Conservation (phyloP, 2,329 filamentous ascomycete species). For the Penicillium sp. region DNA sequence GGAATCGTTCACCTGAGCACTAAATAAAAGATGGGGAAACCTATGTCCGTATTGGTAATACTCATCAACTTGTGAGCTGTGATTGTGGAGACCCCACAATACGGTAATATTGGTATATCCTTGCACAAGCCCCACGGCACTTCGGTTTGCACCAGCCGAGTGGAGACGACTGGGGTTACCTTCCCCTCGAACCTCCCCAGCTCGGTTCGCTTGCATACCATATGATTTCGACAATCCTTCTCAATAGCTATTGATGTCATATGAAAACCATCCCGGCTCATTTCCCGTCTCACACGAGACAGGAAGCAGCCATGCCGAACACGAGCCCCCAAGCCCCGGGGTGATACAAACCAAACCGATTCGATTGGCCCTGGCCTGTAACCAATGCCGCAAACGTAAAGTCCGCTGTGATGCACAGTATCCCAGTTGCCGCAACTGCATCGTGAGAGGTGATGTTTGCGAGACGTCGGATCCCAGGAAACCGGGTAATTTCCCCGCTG, state of each 20-base stretch:
- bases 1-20: not conserved
- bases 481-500: slow-evolving; percentile 16
- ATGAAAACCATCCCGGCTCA: not conserved
- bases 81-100: not conserved
- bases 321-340: not conserved
- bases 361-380: slow-evolving; percentile 24
- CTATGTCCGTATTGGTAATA: not conserved
- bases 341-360: slow-evolving; percentile 14
- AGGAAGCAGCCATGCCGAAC: not conserved
- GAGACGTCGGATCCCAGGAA: slow-evolving; percentile 32
- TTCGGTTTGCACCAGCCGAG: not conserved
- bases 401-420: slow-evolving; percentile 36
- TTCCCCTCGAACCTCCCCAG: not conserved
- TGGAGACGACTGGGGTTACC: not conserved
- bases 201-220: slow-evolving; percentile 1
- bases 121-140: not conserved
- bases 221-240: not conserved
- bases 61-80: not conserved
- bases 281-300: not conserved
- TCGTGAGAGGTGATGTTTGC: slow-evolving; percentile 26
- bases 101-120: not conserved
- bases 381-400: slow-evolving; percentile 33
- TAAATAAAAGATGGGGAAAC: not conserved
- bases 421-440: slow-evolving; percentile 35
- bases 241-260: not conserved